Evolutionary conservation across 306 rosid species (phyloP).

Genomic region (Quercus glauca): DNA sequence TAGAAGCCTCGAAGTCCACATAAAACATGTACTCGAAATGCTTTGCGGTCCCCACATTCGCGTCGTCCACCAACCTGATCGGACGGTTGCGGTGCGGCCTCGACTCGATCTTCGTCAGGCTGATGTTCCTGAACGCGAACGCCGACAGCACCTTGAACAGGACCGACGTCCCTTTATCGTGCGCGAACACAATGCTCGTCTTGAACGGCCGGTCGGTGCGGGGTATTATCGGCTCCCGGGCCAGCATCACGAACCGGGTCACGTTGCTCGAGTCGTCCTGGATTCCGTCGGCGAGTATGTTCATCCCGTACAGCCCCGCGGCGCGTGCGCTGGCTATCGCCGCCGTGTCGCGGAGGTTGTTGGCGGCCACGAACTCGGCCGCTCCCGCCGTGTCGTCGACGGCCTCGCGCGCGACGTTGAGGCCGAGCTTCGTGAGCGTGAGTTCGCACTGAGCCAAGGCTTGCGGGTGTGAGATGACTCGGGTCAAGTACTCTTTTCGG

Average conservation of each 20-base stretch:
- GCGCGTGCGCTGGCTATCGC: constrained; percentile 91
- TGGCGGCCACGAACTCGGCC: constrained; percentile 66
- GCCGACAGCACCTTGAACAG: constrained; percentile 91
- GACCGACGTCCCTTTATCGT: constrained; percentile 86
- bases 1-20: constrained; percentile 90
- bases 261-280: constrained; percentile 94
- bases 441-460: constrained; percentile 89
- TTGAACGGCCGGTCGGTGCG: constrained; percentile 86
- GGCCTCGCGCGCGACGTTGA: constrained; percentile 86
- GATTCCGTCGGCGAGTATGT: constrained; percentile 73
- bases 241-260: constrained; percentile 89
- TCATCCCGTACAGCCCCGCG: constrained; percentile 74
- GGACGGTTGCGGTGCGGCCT: constrained; percentile 93
- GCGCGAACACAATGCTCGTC: constrained; percentile 95
- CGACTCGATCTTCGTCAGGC: constrained; percentile 91
- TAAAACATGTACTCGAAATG: constrained; percentile 92
- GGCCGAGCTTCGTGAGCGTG: constrained; percentile 72
- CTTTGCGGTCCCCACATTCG: constrained; percentile 92
- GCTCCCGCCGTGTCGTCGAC: constrained; percentile 98
- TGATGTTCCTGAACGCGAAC: constrained; percentile 85
- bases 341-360: constrained; percentile 73
- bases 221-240: constrained; percentile 90
- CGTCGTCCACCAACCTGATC: constrained; percentile 75
- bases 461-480: constrained; percentile 94
- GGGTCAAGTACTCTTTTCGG: constrained; percentile 64